These are phyloP conservation scores for Tetrapisispora taiwanensis DNA, from an alignment of 805 yeast species.

Conservation along the genomic window DNA sequence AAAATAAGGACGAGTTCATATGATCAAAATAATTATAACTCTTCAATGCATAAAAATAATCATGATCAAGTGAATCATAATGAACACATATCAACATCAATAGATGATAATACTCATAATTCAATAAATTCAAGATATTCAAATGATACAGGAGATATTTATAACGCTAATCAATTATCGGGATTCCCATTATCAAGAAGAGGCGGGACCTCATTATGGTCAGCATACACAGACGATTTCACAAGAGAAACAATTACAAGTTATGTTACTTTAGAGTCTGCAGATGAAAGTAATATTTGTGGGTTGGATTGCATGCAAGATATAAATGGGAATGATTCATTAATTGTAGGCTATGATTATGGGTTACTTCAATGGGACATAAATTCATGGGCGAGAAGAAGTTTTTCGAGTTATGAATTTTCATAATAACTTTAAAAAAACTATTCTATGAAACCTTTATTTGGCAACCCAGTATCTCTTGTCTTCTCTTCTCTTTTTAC, in stretches of 20 bases:
- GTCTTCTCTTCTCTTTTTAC: too few relatives aligned
- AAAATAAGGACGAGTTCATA: not conserved
- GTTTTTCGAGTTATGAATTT: conserved; percentile 46
- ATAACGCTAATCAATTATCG: not conserved
- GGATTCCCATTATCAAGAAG: conserved; percentile 3
- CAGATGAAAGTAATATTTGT: conserved; percentile 40
- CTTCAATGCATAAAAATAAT: not conserved
- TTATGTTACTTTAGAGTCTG: conserved; percentile 7
- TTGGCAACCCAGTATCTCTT: too few relatives aligned
- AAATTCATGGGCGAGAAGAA: conserved; percentile 52
- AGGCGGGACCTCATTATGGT: not conserved
- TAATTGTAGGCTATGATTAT: conserved; percentile 53
- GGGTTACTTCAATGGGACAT: conserved; percentile 66
- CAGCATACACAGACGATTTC: not conserved
- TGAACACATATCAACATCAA: too few relatives aligned
- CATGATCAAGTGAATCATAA: too few relatives aligned
- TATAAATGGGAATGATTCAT: conserved; percentile 36
- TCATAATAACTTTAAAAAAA: conserved; percentile 18
- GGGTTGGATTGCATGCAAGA: conserved; percentile 53
- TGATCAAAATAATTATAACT: not conserved
- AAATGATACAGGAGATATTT: not conserved
- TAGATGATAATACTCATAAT: not conserved
- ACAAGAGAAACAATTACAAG: conserved; percentile 1
- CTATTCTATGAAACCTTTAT: too few relatives aligned
- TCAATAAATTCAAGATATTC: not conserved